Evolutionary conservation across 495 filamentous ascomycete species (phyloP).

Genomic region (Penicillium lividum): DNA sequence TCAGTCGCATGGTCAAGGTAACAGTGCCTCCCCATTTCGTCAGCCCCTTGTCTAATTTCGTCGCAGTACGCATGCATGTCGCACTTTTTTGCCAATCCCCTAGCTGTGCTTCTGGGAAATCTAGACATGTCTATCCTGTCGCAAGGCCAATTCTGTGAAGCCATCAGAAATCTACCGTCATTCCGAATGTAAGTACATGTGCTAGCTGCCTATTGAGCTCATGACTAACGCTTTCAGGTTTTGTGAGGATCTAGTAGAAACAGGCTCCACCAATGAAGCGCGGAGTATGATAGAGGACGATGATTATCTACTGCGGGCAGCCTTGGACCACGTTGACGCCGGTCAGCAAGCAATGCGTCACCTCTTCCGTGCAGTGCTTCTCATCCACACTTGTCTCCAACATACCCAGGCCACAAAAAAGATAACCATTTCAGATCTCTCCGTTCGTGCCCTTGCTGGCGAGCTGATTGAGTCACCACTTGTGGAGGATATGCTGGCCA

Average conservation of each 20-base stretch:
- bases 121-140: slow-evolving; percentile 29
- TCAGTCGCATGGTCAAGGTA: slow-evolving; percentile 80
- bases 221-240: slow-evolving; percentile 33
- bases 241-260: slow-evolving; percentile 47
- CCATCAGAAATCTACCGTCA: slow-evolving; percentile 75
- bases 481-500: slow-evolving; percentile 55
- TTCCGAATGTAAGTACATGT: slow-evolving; percentile 61
- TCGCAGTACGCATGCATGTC: slow-evolving; percentile 89
- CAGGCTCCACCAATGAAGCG: slow-evolving; percentile 39
- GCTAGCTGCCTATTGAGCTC: not conserved
- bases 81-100: slow-evolving; percentile 88
- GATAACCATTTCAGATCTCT: slow-evolving; percentile 51
- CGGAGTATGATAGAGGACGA: slow-evolving; percentile 55
- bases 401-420: slow-evolving; percentile 40
- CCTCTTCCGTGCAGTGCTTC: slow-evolving; percentile 47
- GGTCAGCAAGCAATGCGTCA: slow-evolving; percentile 45
- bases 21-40: slow-evolving; percentile 5
- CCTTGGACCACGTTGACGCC: slow-evolving; percentile 30
- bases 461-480: slow-evolving; percentile 52
- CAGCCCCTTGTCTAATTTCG: slow-evolving; percentile 11
- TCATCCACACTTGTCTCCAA: slow-evolving; percentile 47
- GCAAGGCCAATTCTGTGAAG: slow-evolving; percentile 65
- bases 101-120: slow-evolving; percentile 64
- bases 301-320: slow-evolving; percentile 40
- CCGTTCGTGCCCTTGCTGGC: slow-evolving; percentile 57